phyloP scores from a whole-genome alignment of 768 basidiomycete genomes.

The Strobilomyces echinocephalus region DNA sequence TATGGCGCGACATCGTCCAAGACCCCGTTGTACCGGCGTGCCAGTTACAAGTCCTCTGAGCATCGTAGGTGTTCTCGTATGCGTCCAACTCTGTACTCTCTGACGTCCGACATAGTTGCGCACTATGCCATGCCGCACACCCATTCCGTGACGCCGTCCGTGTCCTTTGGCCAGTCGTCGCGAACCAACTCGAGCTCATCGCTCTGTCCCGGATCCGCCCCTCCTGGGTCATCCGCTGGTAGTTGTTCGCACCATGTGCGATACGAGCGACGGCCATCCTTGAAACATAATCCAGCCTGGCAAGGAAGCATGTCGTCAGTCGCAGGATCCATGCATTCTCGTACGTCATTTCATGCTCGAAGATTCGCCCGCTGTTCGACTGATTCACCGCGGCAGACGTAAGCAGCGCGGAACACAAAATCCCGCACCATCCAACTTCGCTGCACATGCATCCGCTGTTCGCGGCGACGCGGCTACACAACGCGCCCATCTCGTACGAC shows the following conservation, averaged over 20 bases:
- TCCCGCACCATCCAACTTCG: conserved; percentile 27
- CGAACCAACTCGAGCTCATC: conserved; percentile 53
- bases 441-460: conserved; percentile 63
- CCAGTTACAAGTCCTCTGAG: conserved; percentile 42
- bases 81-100: neutral
- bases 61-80: conserved; percentile 36
- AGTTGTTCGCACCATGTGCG: conserved; percentile 38
- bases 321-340: conserved; percentile 36
- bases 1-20: conserved; percentile 29
- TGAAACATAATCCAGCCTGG: conserved; percentile 47
- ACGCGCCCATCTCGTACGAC: conserved; percentile 62
- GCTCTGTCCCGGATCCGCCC: conserved; percentile 37
- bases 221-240: conserved; percentile 35
- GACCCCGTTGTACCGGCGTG: conserved; percentile 36
- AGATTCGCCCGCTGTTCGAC: conserved; percentile 1
- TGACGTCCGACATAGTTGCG: conserved; percentile 18
- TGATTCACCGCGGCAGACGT: conserved; percentile 13
- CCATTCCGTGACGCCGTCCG: conserved; percentile 29
- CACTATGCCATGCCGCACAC: conserved; percentile 30
- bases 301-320: conserved; percentile 37
- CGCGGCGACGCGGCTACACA: conserved; percentile 50
- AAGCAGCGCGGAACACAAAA: conserved; percentile 23
- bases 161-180: conserved; percentile 38
- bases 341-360: conserved; percentile 29
- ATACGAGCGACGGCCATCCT: conserved; percentile 41